Conservation (phyloP, 179 eudicot genomes). For the Pouteria campechiana region DNA sequence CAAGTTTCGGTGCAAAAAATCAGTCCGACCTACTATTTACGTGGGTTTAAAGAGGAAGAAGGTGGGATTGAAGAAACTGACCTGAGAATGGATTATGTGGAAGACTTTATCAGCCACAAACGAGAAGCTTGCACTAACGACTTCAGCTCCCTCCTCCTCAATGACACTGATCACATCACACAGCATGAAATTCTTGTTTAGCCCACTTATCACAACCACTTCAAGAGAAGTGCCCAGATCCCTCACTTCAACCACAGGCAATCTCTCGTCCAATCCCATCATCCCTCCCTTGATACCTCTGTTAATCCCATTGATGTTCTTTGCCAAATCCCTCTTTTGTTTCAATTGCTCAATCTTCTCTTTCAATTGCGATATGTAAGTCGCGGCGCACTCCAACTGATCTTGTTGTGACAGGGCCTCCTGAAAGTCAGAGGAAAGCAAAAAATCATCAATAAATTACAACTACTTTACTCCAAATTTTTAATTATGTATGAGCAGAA, state of each 20-base stretch:
- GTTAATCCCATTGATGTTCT: not conserved
- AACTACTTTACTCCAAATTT: no score
- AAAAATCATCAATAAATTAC: no score
- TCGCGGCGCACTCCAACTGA: slow-evolving; percentile 26
- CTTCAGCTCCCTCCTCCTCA: slow-evolving; percentile 39
- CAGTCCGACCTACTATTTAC: not conserved
- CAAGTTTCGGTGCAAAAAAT: not conserved
- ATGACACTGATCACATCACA: slow-evolving; percentile 15
- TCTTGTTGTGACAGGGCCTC: slow-evolving; percentile 21
- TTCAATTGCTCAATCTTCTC: slow-evolving; percentile 20
- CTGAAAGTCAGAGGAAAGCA: no score
- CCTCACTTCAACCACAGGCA: slow-evolving; percentile 18
- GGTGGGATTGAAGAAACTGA: not conserved
- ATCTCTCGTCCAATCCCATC: not conserved
- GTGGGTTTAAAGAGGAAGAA: not conserved
- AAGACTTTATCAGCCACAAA: slow-evolving; percentile 7
- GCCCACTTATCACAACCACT: slow-evolving; percentile 12
- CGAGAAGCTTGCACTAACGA: slow-evolving; percentile 9
- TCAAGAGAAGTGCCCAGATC: slow-evolving; percentile 18
- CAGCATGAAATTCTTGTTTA: slow-evolving; percentile 4
- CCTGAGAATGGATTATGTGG: slow-evolving; percentile 32
- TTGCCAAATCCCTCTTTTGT: slow-evolving; percentile 8
- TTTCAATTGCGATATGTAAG: slow-evolving; percentile 19
- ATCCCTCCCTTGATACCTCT: not conserved
- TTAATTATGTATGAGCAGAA: no score